Base-by-base conservation (phyloP, 208 protist species). In the Zelonia costaricensis region DNA sequence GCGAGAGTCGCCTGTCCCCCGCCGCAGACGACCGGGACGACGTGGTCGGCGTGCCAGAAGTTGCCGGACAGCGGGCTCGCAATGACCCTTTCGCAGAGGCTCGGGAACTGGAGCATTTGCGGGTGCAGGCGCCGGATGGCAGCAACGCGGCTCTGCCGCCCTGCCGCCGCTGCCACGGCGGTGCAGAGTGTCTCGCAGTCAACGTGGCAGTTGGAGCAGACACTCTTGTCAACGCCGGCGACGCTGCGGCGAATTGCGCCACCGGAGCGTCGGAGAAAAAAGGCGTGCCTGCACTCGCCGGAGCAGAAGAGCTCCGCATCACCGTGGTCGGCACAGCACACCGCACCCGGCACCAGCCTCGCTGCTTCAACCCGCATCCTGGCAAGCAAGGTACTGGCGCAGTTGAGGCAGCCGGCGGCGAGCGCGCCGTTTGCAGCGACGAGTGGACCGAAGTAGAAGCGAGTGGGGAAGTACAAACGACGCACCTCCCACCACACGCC, bases 31-130 rank as follows among this genome's bases (percentile, higher is more conserved):
- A 94, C 88, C 2, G 88, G 80, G 3, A 86, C 61, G 7, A 94
- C 68, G 54, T 94, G 88, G 65, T 94, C 88, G 0, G 82, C 88
- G 39, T 94, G 82, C 88, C 88, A 94, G 18, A 76, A 71, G 58
- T 84, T 81, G n/a, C 88, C 88, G 35, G 82, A 61, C 35, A 80
- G 57, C 9, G 84, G 88, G 51, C 76, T 67, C 16, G 69, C 57
- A 46, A 94, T 33, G 15, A 88, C 56, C 28, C 62, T 59, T 28
- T 68, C 74, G 56, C 68, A 78, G 13, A 94, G 57, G n/a, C 20
- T 54, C 0, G 85, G 82, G 44, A 82, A 76, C n/a, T 82, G 59
- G 40, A 82, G 48, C 47, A 94, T 28, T 0, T 88, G 78, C 10
- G 84, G 84, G 46, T 94, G 84, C 43, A 78, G 51, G 12, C 10